Evolutionary conservation across 371 early-diverging fungal genomes (phyloP).

Genomic region (Mortierella polycephala): DNA sequence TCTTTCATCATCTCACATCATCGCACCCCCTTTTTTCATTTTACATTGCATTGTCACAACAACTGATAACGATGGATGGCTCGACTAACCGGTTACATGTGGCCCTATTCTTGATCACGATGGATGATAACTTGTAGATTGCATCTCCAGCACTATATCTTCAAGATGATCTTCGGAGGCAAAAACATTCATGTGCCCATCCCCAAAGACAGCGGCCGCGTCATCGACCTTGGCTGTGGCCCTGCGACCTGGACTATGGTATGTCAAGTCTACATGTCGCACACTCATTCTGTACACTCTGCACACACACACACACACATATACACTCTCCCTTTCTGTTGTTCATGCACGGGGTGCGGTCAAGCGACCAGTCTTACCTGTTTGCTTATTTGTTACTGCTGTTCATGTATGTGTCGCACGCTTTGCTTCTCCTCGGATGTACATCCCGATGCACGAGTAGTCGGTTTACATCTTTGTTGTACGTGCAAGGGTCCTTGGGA

Average conservation of each 20-base stretch:
- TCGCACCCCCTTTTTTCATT: background rate
- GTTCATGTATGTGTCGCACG: background rate
- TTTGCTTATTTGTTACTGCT: background rate
- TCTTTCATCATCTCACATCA: constrained; percentile 12
- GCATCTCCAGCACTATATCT: constrained; percentile 46
- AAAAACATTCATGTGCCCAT: constrained; percentile 51
- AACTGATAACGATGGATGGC: background rate
- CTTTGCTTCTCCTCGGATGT: no score
- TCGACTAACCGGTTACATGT: background rate
- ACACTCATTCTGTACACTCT: background rate
- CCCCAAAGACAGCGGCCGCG: constrained; percentile 32
- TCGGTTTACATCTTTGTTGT: no score
- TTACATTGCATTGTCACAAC: background rate
- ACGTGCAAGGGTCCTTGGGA: no score
- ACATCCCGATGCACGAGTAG: no score
- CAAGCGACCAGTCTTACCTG: constrained; percentile 1
- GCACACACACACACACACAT: no score
- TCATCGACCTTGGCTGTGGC: constrained; percentile 54
- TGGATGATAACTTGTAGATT: constrained; percentile 18
- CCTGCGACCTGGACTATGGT: constrained; percentile 55
- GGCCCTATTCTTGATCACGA: background rate
- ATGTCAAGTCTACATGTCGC: constrained; percentile 7
- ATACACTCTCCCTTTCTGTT: background rate
- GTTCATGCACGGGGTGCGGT: background rate
- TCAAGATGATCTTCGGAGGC: constrained; percentile 36